Evolutionary conservation across 176 grass and related monocot genomes (phyloP), one percentile per base, ranked within the genome.

Genomic region (Puya raimondii): DNA sequence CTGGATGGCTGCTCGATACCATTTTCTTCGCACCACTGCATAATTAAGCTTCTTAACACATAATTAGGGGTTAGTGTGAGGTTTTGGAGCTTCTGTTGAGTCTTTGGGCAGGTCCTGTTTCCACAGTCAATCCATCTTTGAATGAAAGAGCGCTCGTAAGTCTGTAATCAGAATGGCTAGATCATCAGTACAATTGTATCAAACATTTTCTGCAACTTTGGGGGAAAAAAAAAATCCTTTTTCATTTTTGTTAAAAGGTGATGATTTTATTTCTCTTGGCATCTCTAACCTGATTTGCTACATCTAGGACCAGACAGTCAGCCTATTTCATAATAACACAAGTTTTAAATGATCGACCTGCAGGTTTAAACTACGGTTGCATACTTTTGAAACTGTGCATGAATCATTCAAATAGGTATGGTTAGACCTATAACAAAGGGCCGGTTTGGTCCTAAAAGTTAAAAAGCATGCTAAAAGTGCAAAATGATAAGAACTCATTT

Each of bases 41-140:
- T 65, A 57, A 99, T 93, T 50, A 99, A 80, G 82, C 87, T 99
- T 70, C 89, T 80, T 23, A 99, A 65, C 4, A 93, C 94, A 66
- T 91, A 99, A 64, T 88, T 99, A 21, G 94, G 94, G 63, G 94
- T 99, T 70, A 99, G 66, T 15, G 87, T 84, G 74, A 89, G 72
- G 64, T 99, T 88, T 65, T 82, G 89, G 67, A 99, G 89, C 80
- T 93, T 99, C 77, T 86, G 90, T 77, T 91, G 94, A 85, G 90
- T 99, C 81, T 99, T 93, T 58, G 90, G 94, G 51, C 90, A 99
- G 10, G 94, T 93, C 1, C 85, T 53, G 48, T 91, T 92, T 48
- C 94, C 85, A 81, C 86, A 81, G 75, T 99, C 94, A 64, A 99
- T 93, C 94, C 94, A 99, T 69, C 87, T 99, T 80, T 99, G 89